Conservation (phyloP, 73 alveolate species). For the Tetrahymena borealis region DNA sequence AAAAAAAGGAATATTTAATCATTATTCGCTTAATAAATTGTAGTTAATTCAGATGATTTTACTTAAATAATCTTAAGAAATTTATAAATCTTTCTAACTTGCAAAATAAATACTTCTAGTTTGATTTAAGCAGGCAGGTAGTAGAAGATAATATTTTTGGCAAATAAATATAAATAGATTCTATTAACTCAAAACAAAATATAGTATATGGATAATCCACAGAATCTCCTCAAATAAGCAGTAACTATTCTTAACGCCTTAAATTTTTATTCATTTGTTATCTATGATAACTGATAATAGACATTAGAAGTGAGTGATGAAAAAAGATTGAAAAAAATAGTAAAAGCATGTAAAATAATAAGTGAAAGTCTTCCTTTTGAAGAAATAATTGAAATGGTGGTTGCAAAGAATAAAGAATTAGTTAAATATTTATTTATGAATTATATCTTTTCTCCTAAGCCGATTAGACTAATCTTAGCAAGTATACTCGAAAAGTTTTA, state of each 20-base stretch:
- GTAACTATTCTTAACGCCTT: background rate
- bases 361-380: background rate
- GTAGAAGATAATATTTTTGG: background rate
- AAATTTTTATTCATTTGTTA: background rate
- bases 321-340: background rate
- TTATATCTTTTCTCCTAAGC: background rate
- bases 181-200: no score
- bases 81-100: no score
- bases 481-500: background rate
- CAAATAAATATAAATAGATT: background rate
- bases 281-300: background rate
- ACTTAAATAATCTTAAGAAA: no score
- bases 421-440: background rate
- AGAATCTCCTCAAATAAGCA: background rate
- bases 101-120: no score
- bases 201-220: background rate
- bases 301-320: background rate
- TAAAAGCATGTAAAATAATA: background rate
- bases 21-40: no score
- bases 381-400: background rate
- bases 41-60: no score
- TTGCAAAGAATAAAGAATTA: background rate
- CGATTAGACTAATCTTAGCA: background rate
- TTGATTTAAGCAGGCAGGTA: no score
- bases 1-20: no score